Base-by-base conservation (phyloP, 768 basidiomycete species). In the Roridomyces roridus region DNA sequence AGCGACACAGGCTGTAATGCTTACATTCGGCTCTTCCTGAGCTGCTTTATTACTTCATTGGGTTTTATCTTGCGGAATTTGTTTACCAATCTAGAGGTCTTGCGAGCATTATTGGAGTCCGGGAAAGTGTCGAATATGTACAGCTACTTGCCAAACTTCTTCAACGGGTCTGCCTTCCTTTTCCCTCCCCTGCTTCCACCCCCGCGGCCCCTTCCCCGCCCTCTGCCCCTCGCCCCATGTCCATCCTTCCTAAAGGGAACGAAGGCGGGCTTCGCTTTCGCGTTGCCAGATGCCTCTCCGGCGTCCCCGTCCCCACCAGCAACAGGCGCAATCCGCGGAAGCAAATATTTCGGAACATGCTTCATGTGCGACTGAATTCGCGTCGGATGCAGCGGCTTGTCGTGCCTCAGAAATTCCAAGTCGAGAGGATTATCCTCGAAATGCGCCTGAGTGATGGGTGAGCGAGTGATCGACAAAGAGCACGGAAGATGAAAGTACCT, bases 341-440 rank as follows among this genome's bases (percentile, higher is more conserved):
- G 79, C 24, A 98, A 79, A 69, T 99, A 99, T 51, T 87, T 89
- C 1, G 96, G 97, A 5, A 98, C 86, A 72, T 96, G 91, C 71
- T 96, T 98, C 87, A 98, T 92, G 70, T 98, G 96, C 1, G 94
- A 75, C 69, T 97, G 96, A 11, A 96, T 80, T 42, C 95, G 82
- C 24, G 89, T 88, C 0, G 96, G 94, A 65, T 96, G 93, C 5
- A 98, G 78, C 6, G 96, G 91, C 64, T 94, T 94, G 73, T 99
- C 97, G 72, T 98, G 97, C 2, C 93, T 86, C 41, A 98, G 77
- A 68, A 87, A 97, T 51, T 95, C 93, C 11, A 98, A 80, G 68
- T 98, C 96, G 8, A 92, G 79, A 1, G 96, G 96, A 68, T 98
- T 95, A 67, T 98, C 95, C 67, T 98, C 95, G 60, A 99, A 98